Percentiles rank a stretch among this genome's conserved stretches.
These are phyloP conservation scores for Ustilago sp. DNA, from an alignment of 1,284 basidiomycete genomes.

Conservation along the genomic window DNA sequence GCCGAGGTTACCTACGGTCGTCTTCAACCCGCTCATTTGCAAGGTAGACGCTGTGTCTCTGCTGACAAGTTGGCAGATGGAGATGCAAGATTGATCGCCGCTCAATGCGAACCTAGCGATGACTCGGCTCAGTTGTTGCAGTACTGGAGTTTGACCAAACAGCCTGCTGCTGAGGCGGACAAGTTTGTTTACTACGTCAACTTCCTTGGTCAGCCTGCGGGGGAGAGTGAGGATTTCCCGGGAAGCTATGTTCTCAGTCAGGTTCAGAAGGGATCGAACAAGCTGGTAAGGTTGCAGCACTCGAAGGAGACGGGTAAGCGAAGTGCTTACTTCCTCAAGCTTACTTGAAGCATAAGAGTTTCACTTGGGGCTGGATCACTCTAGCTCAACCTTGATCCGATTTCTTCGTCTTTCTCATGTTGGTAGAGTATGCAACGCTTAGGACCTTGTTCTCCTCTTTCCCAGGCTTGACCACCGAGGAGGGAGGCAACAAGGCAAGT, in stretches of 20 bases:
- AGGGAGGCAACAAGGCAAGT: no score
- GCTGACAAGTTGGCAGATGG: constrained; percentile 25
- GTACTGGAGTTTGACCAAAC: constrained; percentile 54
- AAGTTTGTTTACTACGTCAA: constrained; percentile 44
- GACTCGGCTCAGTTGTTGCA: constrained; percentile 52
- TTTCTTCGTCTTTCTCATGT: neutral
- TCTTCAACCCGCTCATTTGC: constrained; percentile 44
- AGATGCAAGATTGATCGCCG: constrained; percentile 36
- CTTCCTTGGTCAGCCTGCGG: constrained; percentile 40
- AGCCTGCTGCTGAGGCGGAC: constrained; percentile 25
- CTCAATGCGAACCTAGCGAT: constrained; percentile 38
- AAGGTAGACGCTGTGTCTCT: constrained; percentile 47
- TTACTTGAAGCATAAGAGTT: constrained; percentile 7
- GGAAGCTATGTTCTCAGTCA: constrained; percentile 34
- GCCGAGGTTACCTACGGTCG: constrained; percentile 46
- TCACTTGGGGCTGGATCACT: neutral
- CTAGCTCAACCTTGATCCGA: neutral
- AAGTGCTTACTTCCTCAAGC: constrained; percentile 47
- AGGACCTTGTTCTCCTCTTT: neutral
- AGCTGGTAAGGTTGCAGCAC: constrained; percentile 35
- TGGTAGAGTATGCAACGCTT: constrained; percentile 5
- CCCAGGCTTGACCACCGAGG: no score
- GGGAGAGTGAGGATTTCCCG: constrained; percentile 34
- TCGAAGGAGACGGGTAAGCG: constrained; percentile 20
- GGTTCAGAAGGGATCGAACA: constrained; percentile 24